These are phyloP conservation scores for Tetraselmis chui DNA, from an alignment of 139 green algal genomes.

Conservation along the genomic window DNA sequence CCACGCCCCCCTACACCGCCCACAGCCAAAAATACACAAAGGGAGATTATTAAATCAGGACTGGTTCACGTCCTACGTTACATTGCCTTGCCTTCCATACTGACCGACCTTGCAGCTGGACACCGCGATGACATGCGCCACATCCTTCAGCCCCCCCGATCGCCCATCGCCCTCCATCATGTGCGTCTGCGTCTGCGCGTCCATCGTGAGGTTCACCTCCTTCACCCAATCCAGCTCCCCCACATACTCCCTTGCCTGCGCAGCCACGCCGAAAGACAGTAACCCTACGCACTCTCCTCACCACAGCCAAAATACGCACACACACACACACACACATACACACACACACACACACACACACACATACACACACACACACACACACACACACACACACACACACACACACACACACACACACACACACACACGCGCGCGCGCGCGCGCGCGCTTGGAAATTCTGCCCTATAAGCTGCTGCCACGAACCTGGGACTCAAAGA, in stretches of 20 bases:
- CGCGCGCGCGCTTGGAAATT: no score
- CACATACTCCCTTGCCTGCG: slow-evolving; percentile 25
- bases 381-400: no score
- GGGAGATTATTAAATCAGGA: neutral
- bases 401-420: no score
- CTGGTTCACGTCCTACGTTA: neutral
- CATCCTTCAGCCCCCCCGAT: slow-evolving; percentile 63
- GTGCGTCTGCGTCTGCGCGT: slow-evolving; percentile 48
- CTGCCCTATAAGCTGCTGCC: no score
- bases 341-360: slow-evolving; percentile 30
- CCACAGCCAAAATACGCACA: slow-evolving; percentile 15
- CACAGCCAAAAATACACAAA: slow-evolving; percentile 3
- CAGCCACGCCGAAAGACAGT: neutral
- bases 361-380: no score
- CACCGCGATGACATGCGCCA: slow-evolving; percentile 90
- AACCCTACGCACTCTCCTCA: slow-evolving; percentile 36
- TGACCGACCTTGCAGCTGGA: slow-evolving; percentile 74
- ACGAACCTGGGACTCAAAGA: slow-evolving; percentile 76
- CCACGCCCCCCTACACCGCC: slow-evolving; percentile 60
- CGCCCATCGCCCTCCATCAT: slow-evolving; percentile 38
- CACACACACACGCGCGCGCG: no score
- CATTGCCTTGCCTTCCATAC: neutral
- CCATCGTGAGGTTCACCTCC: slow-evolving; percentile 72
- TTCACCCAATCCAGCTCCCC: slow-evolving; percentile 57
- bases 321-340: slow-evolving; percentile 32